Evolutionary conservation across 1,284 basidiomycete genomes (phyloP).

Genomic region (Ganoderma lingzhi): DNA sequence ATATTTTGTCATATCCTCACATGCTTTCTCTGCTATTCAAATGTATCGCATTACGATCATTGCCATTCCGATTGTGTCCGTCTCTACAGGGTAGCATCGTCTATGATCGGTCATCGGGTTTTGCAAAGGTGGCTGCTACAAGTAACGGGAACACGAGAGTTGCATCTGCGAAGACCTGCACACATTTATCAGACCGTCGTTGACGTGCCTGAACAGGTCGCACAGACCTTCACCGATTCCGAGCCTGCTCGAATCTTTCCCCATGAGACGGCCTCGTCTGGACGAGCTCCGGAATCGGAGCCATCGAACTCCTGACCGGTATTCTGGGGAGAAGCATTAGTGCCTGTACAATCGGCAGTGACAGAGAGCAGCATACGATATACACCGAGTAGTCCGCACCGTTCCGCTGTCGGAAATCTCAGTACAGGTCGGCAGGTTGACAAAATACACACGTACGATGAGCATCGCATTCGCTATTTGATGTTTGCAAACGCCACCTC

Average conservation of each 20-base stretch:
- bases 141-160: constrained; percentile 80
- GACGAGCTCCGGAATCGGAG: constrained; percentile 95
- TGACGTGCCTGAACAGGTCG: constrained; percentile 7
- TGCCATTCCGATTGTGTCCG: not conserved
- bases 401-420: constrained; percentile 72
- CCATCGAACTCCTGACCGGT: constrained; percentile 99
- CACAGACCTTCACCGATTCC: constrained; percentile 88
- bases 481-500: constrained; percentile 99
- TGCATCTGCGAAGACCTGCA: constrained; percentile 64
- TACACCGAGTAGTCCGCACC: constrained; percentile 98
- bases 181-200: constrained; percentile 6
- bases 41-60: not conserved
- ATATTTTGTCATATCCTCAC: not conserved
- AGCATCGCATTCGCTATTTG: constrained; percentile 99
- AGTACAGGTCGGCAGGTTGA: constrained; percentile 12
- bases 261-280: constrained; percentile 99
- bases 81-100: not conserved
- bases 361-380: constrained; percentile 60
- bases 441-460: constrained; percentile 67
- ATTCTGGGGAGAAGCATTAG: constrained; percentile 61
- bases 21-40: constrained; percentile 2
- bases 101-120: constrained; percentile 26
- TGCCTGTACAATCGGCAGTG: not conserved
- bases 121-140: constrained; percentile 75
- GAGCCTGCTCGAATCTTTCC: constrained; percentile 95